Percentiles rank a stretch among this genome's conserved stretches.
phyloP scores from a whole-genome alignment of 257 asterid genomes.

The Solanum virginianum region DNA sequence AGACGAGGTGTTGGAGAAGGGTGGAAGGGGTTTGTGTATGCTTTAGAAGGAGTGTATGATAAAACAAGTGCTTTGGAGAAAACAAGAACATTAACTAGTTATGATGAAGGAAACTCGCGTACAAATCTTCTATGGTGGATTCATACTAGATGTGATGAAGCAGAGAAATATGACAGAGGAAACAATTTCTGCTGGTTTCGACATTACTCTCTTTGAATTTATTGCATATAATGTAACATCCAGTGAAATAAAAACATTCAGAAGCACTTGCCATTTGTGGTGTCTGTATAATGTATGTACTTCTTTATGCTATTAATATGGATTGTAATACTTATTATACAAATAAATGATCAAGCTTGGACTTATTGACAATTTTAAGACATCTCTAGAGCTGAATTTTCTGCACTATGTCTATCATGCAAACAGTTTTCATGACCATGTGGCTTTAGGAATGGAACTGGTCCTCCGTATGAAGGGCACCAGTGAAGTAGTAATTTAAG shows the following conservation, averaged over 20 bases:
- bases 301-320: neutral
- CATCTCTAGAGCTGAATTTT: neutral
- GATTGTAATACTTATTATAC: neutral
- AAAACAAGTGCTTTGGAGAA: conserved; percentile 28
- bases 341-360: neutral
- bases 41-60: conserved; percentile 61
- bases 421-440: neutral
- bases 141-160: conserved; percentile 36
- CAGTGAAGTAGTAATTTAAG: neutral
- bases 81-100: conserved; percentile 26
- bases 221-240: neutral
- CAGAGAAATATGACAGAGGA: conserved; percentile 16
- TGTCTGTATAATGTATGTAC: neutral
- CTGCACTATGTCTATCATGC: neutral
- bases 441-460: neutral
- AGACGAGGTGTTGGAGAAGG: conserved; percentile 76
- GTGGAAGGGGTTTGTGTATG: conserved; percentile 70
- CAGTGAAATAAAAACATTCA: no score
- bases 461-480: neutral
- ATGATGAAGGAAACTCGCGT: conserved; percentile 64
- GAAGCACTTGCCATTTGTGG: no score
- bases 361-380: neutral
- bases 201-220: conserved; percentile 39
- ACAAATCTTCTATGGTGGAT: conserved; percentile 76
- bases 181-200: conserved; percentile 39